A percentile compares a stretch with the other conserved stretches of the same genome.
phyloP scores from a whole-genome alignment of 331 rosid species.

The Erythrophleum ivorense region DNA sequence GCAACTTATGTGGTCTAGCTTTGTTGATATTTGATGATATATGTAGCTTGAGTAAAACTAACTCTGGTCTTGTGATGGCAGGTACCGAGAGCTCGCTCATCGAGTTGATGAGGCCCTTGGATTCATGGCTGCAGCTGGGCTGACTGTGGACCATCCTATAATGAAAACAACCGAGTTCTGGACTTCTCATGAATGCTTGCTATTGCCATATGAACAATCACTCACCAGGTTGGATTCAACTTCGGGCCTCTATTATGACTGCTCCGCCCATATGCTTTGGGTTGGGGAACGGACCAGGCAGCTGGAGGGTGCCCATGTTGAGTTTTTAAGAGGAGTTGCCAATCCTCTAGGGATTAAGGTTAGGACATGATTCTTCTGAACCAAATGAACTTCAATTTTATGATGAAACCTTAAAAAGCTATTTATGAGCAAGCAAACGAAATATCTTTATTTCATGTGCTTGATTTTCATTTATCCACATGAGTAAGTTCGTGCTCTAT shows the following conservation, averaged over 20 bases:
- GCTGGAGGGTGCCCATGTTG: conserved; percentile 97
- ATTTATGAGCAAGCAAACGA: not conserved
- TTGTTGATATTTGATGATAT: conserved; percentile 11
- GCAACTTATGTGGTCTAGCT: not conserved
- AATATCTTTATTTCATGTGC: conserved; percentile 7
- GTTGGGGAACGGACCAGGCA: conserved; percentile 95
- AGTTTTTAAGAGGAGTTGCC: conserved; percentile 92
- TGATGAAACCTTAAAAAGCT: conserved; percentile 3
- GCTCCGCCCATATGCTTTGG: conserved; percentile 98
- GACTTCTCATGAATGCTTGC: conserved; percentile 97
- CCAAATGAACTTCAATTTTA: not conserved
- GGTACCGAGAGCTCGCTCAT: conserved; percentile 93
- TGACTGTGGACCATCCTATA: conserved; percentile 91
- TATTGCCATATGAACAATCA: conserved; percentile 93
- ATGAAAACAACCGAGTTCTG: conserved; percentile 96
- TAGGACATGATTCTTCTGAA: conserved; percentile 35
- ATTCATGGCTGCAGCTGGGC: conserved; percentile 98
- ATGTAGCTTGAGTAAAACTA: conserved; percentile 17
- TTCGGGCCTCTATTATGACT: conserved; percentile 90
- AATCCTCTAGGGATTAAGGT: conserved; percentile 98
- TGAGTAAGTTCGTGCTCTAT: not conserved
- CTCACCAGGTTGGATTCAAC: conserved; percentile 97
- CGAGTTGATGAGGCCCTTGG: conserved; percentile 99
- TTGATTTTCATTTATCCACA: not conserved
- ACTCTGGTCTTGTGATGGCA: conserved; percentile 45